phyloP scores from a whole-genome alignment of 2,329 filamentous ascomycete species.

The Sordariomycetes sp. region DNA sequence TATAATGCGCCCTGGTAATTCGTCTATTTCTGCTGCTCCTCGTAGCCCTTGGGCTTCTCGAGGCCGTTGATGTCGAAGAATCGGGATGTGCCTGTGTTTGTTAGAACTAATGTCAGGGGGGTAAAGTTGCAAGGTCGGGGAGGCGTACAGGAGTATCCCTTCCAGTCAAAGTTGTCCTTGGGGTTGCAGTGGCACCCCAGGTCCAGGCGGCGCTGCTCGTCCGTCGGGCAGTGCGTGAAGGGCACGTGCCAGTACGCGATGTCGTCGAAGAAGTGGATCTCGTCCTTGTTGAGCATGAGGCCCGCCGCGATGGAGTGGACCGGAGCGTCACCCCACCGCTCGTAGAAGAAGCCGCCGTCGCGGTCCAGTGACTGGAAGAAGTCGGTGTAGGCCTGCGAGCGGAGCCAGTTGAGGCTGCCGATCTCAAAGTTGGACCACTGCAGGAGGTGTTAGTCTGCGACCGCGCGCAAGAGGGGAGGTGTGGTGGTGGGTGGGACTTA shows the following conservation, averaged over 20 bases:
- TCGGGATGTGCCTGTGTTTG: constrained; percentile 45
- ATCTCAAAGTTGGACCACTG: constrained; percentile 99
- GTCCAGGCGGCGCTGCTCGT: constrained; percentile 69
- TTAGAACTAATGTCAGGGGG: neutral
- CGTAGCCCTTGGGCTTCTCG: constrained; percentile 74
- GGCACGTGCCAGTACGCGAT: constrained; percentile 97
- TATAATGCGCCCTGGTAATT: neutral
- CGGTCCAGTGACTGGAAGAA: constrained; percentile 81
- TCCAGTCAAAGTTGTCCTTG: constrained; percentile 98
- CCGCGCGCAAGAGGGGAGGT: neutral
- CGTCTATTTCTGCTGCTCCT: constrained; percentile 47
- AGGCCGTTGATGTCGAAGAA: constrained; percentile 76
- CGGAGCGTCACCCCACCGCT: constrained; percentile 94
- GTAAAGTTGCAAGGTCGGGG: constrained; percentile 7
- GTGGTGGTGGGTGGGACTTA: constrained; percentile 30
- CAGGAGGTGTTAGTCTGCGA: neutral
- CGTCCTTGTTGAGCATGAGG: constrained; percentile 77
- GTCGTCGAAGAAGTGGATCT: constrained; percentile 98
- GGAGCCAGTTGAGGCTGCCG: constrained; percentile 85
- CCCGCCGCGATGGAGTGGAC: constrained; percentile 94
- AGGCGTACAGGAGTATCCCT: constrained; percentile 83
- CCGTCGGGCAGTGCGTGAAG: constrained; percentile 94
- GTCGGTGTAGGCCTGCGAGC: constrained; percentile 77
- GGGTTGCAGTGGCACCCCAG: constrained; percentile 92
- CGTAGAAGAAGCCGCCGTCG: constrained; percentile 97